Percentiles rank a stretch among this genome's conserved stretches.
Evolutionary conservation across 768 basidiomycete species (phyloP).

Genomic region (Obba rivulosa): DNA sequence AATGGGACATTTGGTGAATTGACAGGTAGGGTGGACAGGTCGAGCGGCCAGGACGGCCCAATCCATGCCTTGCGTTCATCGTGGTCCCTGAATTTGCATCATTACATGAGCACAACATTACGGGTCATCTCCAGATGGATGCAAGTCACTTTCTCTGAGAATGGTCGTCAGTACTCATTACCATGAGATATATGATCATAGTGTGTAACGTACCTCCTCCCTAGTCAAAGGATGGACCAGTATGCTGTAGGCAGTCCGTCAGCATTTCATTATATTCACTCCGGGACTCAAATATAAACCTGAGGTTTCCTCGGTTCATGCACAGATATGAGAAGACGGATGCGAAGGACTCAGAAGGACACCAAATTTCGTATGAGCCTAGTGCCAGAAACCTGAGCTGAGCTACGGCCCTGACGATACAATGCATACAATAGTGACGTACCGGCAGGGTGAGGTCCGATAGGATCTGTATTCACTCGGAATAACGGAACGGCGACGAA

Average conservation of each 20-base stretch:
- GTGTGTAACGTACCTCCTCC: conserved; percentile 46
- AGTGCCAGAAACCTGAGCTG: too few species aligned
- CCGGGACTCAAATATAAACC: conserved; percentile 33
- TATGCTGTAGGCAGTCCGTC: conserved; percentile 37
- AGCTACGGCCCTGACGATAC: too few species aligned
- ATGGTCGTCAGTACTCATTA: background rate
- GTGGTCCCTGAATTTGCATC: conserved; percentile 48
- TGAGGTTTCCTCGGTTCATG: conserved; percentile 60
- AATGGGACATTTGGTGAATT: conserved; percentile 48
- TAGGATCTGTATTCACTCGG: conserved; percentile 62
- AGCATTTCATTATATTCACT: background rate
- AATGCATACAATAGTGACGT: conserved; percentile 16
- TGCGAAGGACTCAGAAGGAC: conserved; percentile 65
- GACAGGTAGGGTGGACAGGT: conserved; percentile 53
- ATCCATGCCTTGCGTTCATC: conserved; percentile 69
- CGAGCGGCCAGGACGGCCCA: conserved; percentile 63
- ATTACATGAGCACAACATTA: background rate
- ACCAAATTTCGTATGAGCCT: conserved; percentile 85
- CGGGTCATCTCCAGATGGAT: background rate
- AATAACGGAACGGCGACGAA: conserved; percentile 76
- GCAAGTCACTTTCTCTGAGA: background rate
- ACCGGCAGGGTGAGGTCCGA: conserved; percentile 77
- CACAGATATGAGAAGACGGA: conserved; percentile 76
- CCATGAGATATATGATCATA: background rate
- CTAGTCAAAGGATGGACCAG: conserved; percentile 71